A percentile compares a stretch with the other conserved stretches of the same genome.
Conservation (phyloP, 2,329 filamentous ascomycete species). For the Aspergillus sp. region DNA sequence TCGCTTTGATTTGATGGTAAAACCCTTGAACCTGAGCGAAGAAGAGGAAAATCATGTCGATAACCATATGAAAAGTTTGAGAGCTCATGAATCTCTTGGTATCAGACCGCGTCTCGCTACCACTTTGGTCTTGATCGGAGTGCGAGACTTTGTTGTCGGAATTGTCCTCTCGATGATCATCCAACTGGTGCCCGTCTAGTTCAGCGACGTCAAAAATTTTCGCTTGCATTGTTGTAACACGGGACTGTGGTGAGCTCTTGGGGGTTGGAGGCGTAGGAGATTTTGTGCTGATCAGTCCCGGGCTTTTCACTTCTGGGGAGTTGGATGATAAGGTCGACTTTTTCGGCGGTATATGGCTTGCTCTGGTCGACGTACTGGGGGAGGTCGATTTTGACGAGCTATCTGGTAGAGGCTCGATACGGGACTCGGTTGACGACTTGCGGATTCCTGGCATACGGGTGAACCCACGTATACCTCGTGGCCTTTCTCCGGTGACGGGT, state of each 20-base stretch:
- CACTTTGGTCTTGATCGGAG: conserved; percentile 18
- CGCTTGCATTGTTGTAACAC: conserved; percentile 5
- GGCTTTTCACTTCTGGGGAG: neutral
- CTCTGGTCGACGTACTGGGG: neutral
- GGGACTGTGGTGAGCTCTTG: neutral
- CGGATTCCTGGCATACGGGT: conserved; percentile 35
- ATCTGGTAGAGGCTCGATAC: conserved; percentile 21
- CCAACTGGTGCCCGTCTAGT: conserved; percentile 36
- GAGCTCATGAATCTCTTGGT: conserved; percentile 18
- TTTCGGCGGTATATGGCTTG: conserved; percentile 1
- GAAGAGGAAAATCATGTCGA: conserved; percentile 31
- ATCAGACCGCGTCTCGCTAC: conserved; percentile 5
- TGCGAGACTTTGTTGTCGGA: conserved; percentile 22
- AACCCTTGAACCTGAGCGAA: conserved; percentile 27
- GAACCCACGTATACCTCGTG: conserved; percentile 35
- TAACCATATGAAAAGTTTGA: conserved; percentile 29
- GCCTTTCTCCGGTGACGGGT: conserved; percentile 12
- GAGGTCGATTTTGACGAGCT: neutral
- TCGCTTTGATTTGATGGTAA: conserved; percentile 22
- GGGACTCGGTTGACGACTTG: conserved; percentile 28
- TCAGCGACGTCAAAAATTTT: conserved; percentile 33
- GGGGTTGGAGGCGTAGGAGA: conserved; percentile 2
- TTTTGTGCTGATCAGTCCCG: neutral
- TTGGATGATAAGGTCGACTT: conserved; percentile 10
- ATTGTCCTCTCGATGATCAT: conserved; percentile 10